Evolutionary conservation across 257 asterid species (phyloP), one percentile per base, ranked within the genome.

Genomic region (Eucommia ulmoides): DNA sequence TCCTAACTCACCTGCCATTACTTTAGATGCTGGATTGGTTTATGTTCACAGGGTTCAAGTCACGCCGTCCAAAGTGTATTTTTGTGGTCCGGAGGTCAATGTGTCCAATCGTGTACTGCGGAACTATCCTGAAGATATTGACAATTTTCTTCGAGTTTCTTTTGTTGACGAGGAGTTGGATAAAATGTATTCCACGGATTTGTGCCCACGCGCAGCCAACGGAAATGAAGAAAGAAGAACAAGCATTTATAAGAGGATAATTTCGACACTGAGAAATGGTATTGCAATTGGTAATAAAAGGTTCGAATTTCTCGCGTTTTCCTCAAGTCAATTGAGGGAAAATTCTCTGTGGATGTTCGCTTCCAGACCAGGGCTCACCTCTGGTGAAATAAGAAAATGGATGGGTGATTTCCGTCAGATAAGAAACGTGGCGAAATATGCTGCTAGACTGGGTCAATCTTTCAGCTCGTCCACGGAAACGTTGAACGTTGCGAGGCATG

Each of bases 401-500:
- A 84, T 88, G 97, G 97, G 97, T 0, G 77, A 88, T 41, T 88
- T 84, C 64, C 59, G 63, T 2, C 19, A 59, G 38, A 88, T 88
- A 48, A 74, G 63, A 63, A 88, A 88, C 10, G 94, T 88, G 50
- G 94, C 95, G 0, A 88, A 88, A 56, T 84, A 84, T 66, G 89
- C 97, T n/a, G 95, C 97, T 0, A 74, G 97, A 66, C 95, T 88
- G n/a, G 97, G 94, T n/a, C 95, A 84, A 55, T 84, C 97, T 8
- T 87, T 88, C 23, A 75, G 95, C 61, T 88, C 97, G 21, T 84
- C 97, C 18, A 81, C 54, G 0, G 97, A 89, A 59, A 82, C 97
- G 1, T 59, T 78, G 3, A 78, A 61, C 49, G 93, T 84, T 44
- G 25, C 17, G 16, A 47, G 23, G 58, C 26, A 64, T 41, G 97